These are phyloP conservation scores for Microdochium paspali DNA, from an alignment of 2,329 filamentous ascomycete genomes.

Conservation along the genomic window DNA sequence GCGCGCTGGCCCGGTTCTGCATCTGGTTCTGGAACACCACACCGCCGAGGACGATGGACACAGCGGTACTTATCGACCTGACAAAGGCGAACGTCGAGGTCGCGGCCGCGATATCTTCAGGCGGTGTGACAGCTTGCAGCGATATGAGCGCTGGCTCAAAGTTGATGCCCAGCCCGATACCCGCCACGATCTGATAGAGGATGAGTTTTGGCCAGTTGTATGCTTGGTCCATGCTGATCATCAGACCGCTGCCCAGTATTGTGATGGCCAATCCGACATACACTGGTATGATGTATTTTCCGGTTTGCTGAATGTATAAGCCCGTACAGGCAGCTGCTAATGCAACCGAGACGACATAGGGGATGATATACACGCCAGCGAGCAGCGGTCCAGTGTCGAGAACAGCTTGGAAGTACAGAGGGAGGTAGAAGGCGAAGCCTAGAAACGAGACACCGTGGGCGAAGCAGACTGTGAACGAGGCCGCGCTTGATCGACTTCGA, in stretches of 20 bases:
- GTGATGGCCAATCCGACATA: conserved; percentile 42
- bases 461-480: conserved; percentile 22
- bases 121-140: conserved; percentile 52
- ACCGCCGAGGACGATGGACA: conserved; percentile 49
- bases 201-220: conserved; percentile 36
- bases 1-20: conserved; percentile 3
- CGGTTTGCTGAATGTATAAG: conserved; percentile 31
- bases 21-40: conserved; percentile 31
- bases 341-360: conserved; percentile 25
- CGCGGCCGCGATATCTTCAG: conserved; percentile 51
- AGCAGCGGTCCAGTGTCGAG: conserved; percentile 36
- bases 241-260: conserved; percentile 48
- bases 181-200: conserved; percentile 48
- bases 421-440: conserved; percentile 45
- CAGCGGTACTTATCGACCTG: conserved; percentile 45
- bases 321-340: conserved; percentile 26
- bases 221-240: conserved; percentile 44
- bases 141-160: conserved; percentile 55
- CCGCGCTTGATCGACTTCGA: conserved; percentile 33
- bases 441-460: conserved; percentile 35
- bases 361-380: conserved; percentile 37
- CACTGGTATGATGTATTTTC: conserved; percentile 47
- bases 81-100: conserved; percentile 54
- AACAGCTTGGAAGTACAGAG: conserved; percentile 49
- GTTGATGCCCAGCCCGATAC: conserved; percentile 52